Base-by-base conservation (phyloP, 2,329 filamentous ascomycete species). In the Eurotiales sp. region DNA sequence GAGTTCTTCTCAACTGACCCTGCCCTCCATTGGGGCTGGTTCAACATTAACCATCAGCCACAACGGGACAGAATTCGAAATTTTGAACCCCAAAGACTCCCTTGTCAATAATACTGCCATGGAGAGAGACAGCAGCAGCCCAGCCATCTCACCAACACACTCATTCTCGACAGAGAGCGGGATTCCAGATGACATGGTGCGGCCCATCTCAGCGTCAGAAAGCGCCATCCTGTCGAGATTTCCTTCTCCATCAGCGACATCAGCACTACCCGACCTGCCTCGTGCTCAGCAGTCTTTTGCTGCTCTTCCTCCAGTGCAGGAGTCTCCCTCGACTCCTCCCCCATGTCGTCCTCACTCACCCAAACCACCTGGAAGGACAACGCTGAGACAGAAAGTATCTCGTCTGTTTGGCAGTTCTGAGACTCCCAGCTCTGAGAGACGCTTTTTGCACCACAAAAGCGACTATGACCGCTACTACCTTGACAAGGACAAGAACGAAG, bases 1-100 rank as follows among this genome's bases (percentile, higher is more conserved):
- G 40, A 55, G 58, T 12, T 57, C 55, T 34, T 63, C 62, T 5
- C 61, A 66, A 44, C 60, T 63, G 27, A 60, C 62, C 45, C 50
- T 68, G 27, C 60, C 61, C 46, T 60, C 55, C 39, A 44, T 55
- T 25, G 59, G 60, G 21, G 34, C 17, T 36, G 57, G 59, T 51
- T 53, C 60, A 49, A 54, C 56, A 23, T 46, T 61, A 48, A 68
- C 62, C 50, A 55, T 71, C 36, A 59, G 61, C 25, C 62, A 68
- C 50, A 61, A 68, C 42, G 68, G 68, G 11, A 58, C 66, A 8
- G 62, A 60, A 8, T 71, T 71, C 42, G 67, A 71, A 29, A 71
- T 71, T 15, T 50, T 71, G 15, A 71, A 71, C 25, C 68, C 66
- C 42, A 43, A 43, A 27, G 21, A 27, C 1, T 37, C 34, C 2